Conservation (phyloP, 306 rosid genomes). For the Pueraria montana region DNA sequence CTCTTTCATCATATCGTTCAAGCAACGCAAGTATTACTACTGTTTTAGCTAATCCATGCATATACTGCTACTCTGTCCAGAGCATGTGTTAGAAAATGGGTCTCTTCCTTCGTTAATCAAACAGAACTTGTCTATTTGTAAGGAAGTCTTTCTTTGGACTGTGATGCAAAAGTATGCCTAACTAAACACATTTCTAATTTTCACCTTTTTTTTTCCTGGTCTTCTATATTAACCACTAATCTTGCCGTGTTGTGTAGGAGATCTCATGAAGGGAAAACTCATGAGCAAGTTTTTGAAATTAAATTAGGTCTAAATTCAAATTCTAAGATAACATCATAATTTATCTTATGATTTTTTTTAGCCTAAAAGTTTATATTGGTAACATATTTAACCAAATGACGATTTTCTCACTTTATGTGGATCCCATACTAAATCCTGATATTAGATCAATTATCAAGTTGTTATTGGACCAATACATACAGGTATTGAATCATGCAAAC, state of each 20-base stretch:
- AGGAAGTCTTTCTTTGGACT: background rate
- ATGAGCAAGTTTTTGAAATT: too few species aligned
- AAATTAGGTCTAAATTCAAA: too few species aligned
- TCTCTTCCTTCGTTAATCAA: conserved; percentile 13
- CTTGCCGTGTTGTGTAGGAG: background rate
- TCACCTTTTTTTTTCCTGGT: background rate
- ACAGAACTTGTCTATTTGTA: background rate
- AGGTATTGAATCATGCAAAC: too few species aligned
- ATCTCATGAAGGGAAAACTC: background rate
- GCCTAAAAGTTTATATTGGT: too few species aligned
- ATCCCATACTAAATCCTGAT: too few species aligned
- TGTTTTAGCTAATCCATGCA: conserved; percentile 43
- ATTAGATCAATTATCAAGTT: too few species aligned
- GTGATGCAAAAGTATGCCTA: conserved; percentile 23
- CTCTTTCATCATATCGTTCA: conserved; percentile 48
- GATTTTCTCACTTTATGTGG: too few species aligned
- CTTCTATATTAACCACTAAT: background rate
- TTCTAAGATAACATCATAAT: too few species aligned
- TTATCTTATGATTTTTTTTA: too few species aligned
- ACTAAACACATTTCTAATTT: background rate
- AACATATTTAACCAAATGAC: too few species aligned
- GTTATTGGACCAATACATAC: too few species aligned
- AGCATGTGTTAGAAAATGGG: conserved; percentile 31
- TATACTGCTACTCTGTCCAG: conserved; percentile 6
- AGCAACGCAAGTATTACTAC: conserved; percentile 1